phyloP scores from a whole-genome alignment of 495 filamentous ascomycete species.

The Tuber calosporum region DNA sequence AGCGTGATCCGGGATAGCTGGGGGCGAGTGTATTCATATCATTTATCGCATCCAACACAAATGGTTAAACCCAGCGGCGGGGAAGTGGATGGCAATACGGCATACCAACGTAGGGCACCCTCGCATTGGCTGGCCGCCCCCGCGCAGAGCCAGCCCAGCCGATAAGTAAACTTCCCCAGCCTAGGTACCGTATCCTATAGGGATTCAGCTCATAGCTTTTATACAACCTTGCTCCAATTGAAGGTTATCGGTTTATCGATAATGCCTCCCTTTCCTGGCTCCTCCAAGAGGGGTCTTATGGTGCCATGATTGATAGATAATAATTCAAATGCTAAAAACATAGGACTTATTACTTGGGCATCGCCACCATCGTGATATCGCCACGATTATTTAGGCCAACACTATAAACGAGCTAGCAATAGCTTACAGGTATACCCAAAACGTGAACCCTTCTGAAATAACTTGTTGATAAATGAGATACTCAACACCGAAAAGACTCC shows the following conservation, averaged over 20 bases:
- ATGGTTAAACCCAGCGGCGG: not conserved
- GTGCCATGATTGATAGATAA: not conserved
- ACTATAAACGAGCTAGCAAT: not conserved
- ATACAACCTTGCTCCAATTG: not conserved
- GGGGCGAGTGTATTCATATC: too few species aligned
- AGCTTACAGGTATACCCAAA: not conserved
- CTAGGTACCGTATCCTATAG: not conserved
- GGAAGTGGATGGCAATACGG: not conserved
- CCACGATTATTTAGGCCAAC: not conserved
- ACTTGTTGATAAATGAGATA: constrained; percentile 10
- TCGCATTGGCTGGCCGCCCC: not conserved
- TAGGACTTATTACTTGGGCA: not conserved
- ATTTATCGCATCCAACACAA: not conserved
- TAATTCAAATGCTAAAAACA: not conserved
- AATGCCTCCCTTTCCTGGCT: not conserved
- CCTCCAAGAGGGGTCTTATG: not conserved
- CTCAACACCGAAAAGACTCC: constrained; percentile 16
- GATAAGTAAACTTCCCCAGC: not conserved
- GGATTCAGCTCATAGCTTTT: not conserved
- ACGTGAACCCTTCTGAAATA: not conserved
- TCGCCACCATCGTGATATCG: not conserved
- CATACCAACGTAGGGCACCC: not conserved
- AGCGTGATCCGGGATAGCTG: too few species aligned
- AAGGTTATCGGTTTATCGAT: not conserved
- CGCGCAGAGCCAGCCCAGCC: not conserved